These are phyloP conservation scores for Didymosphaeria variabile DNA, from an alignment of 2,329 filamentous ascomycete genomes.

Conservation along the genomic window DNA sequence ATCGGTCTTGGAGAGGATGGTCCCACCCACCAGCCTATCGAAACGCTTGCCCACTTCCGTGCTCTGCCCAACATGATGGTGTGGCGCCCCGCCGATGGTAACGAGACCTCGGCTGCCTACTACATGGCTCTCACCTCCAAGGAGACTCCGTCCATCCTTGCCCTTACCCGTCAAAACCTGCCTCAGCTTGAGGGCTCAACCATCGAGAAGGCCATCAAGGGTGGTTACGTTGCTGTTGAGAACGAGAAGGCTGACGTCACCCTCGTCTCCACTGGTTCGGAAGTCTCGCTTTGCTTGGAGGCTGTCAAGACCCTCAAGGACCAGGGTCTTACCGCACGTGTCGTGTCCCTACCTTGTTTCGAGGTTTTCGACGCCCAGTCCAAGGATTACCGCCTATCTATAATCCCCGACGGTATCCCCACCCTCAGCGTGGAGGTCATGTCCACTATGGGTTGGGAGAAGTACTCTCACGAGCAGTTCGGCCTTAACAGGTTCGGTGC, in stretches of 20 bases:
- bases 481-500: conserved; percentile 99
- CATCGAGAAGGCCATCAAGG: conserved; percentile 89
- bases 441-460: conserved; percentile 98
- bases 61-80: conserved; percentile 99
- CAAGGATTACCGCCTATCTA: conserved; percentile 94
- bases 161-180: conserved; percentile 96
- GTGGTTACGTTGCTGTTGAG: conserved; percentile 91
- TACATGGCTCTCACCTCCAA: conserved; percentile 92
- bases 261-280: conserved; percentile 92
- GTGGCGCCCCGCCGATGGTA: conserved; percentile 97
- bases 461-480: conserved; percentile 99
- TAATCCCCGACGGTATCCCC: conserved; percentile 93
- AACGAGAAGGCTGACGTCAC: conserved; percentile 85
- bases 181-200: conserved; percentile 95
- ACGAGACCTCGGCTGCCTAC: conserved; percentile 98
- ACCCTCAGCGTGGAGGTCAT: conserved; percentile 94
- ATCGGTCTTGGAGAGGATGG: conserved; percentile 99
- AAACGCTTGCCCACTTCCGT: conserved; percentile 98
- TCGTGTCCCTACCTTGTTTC: conserved; percentile 95
- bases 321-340: conserved; percentile 84
- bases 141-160: conserved; percentile 90
- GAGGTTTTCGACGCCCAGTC: conserved; percentile 94
- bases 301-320: conserved; percentile 90
- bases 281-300: conserved; percentile 93
- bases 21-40: conserved; percentile 98